phyloP scores from a whole-genome alignment of 23 red algal species.

The Gracilariopsis chorda region DNA sequence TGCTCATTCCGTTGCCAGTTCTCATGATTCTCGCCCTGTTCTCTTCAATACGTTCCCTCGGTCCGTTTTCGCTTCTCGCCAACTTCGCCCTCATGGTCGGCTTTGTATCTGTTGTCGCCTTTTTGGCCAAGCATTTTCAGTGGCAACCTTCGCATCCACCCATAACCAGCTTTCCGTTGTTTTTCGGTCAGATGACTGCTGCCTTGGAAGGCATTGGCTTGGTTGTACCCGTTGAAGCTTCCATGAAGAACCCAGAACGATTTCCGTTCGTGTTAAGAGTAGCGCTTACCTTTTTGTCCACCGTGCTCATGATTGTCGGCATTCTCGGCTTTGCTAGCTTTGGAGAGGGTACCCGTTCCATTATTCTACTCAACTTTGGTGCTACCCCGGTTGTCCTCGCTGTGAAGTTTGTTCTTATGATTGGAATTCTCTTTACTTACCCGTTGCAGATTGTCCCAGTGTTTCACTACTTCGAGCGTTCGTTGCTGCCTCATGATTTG shows the following conservation, averaged over 20 bases:
- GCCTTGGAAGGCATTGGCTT: conserved; percentile 95
- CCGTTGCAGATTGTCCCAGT: conserved; percentile 95
- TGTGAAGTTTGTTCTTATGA: conserved; percentile 73
- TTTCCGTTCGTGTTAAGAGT: conserved; percentile 70
- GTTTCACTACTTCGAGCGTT: conserved; percentile 79
- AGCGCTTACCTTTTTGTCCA: conserved; percentile 61
- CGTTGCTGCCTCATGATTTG: conserved; percentile 10
- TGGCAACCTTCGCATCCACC: conserved; percentile 68
- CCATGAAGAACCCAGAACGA: conserved; percentile 67
- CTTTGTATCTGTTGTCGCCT: conserved; percentile 75
- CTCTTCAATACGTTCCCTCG: conserved; percentile 77
- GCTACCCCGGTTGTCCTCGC: conserved; percentile 54
- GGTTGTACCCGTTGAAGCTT: conserved; percentile 87
- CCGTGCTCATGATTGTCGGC: conserved; percentile 76
- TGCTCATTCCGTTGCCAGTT: conserved; percentile 79
- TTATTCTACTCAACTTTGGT: conserved; percentile 94
- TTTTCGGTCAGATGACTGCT: conserved; percentile 94
- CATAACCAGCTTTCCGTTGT: conserved; percentile 73
- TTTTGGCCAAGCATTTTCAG: conserved; percentile 76
- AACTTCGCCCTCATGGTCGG: conserved; percentile 83
- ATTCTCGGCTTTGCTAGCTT: conserved; percentile 94
- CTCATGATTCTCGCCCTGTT: conserved; percentile 63
- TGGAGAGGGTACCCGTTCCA: conserved; percentile 74
- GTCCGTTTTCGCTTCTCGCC: conserved; percentile 77
- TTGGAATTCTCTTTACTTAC: conserved; percentile 98